Evolutionary conservation across 139 green algal genomes (phyloP).

Genomic region (Coelastrella sp.): DNA sequence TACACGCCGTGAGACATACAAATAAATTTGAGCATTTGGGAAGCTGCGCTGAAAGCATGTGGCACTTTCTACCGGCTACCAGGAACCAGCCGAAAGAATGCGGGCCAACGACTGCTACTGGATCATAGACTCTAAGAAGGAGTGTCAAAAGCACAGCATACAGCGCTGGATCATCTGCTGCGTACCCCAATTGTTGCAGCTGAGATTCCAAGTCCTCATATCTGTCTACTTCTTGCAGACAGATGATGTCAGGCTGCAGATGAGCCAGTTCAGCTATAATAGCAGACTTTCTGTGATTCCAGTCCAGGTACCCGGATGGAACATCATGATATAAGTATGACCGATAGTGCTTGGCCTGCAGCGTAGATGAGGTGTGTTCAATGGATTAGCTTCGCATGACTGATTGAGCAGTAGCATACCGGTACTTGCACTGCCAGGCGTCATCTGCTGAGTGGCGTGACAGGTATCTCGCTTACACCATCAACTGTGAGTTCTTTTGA

Average conservation of each 20-base stretch:
- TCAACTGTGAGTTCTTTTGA: no score
- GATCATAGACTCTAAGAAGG: no score
- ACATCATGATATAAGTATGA: constrained; percentile 72
- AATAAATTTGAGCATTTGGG: no score
- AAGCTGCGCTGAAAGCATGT: no score
- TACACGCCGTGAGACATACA: constrained; percentile 39
- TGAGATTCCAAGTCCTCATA: constrained; percentile 61
- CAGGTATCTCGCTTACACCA: no score
- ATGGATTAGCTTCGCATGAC: no score
- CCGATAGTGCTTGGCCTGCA: constrained; percentile 69
- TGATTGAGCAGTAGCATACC: not conserved
- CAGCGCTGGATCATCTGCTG: no score
- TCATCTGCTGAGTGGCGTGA: not conserved
- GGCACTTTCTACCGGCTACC: no score
- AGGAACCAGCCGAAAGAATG: no score
- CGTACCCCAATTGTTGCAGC: constrained; percentile 69
- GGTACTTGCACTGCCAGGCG: not conserved
- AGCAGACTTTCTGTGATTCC: constrained; percentile 50
- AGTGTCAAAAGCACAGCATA: no score
- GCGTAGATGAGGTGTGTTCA: not conserved
- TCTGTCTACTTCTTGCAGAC: constrained; percentile 88
- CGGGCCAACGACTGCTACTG: no score
- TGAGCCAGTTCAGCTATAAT: constrained; percentile 54
- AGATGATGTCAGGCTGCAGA: constrained; percentile 74
- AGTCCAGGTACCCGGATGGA: constrained; percentile 64